Base-by-base conservation (phyloP, 495 filamentous ascomycete species). In the Thermochaetoides thermophila region DNA sequence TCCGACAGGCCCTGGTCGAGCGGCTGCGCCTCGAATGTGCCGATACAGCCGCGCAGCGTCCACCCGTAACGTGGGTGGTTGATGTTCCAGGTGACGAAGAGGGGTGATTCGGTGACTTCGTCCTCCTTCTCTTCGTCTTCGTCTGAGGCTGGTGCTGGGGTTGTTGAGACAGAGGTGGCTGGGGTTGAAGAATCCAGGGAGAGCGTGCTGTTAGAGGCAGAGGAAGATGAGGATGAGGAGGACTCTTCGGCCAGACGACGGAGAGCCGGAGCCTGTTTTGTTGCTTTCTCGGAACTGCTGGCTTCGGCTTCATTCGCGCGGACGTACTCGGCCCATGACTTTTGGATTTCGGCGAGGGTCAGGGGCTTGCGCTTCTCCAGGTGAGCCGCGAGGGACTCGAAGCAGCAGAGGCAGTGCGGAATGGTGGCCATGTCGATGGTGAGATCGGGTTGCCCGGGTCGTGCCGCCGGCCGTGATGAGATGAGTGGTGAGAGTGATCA, bases 21-120 rank as follows among this genome's bases (percentile, higher is more conserved):
- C 16, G 75, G 68, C 47, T 84, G 79, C 4, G 74, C 51, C 37
- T 89, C 84, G 49, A 96, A 96, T 0, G 89, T 97, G 42, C 89
- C 89, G 46, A 97, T 97, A 65, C 89, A 97, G 19, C 89, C 89
- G 29, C 89, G 80, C 11, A 97, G 68, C 43, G 73, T 34, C 7
- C 69, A 71, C 17, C 69, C 71, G 37, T 68, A 66, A 16, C 63
- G 62, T 0, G 52, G 38, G 3, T 70, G 73, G 17, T 81, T 32
- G 1, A 71, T 81, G 54, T 94, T 92, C 89, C 91, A 97, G 0
- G 89, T 96, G 10, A 97, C 81, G 52, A 97, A 97, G 10, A 97
- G 64, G 4, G 89, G 89, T 31, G 59, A 61, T 14, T 59, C 50
- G 44, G 57, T 49, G 14, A 58, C 17, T n/a, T 32, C 30, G 17